Base-by-base conservation (phyloP, 2,329 filamentous ascomycete genomes). In the Cladophialophora chaetospira region DNA sequence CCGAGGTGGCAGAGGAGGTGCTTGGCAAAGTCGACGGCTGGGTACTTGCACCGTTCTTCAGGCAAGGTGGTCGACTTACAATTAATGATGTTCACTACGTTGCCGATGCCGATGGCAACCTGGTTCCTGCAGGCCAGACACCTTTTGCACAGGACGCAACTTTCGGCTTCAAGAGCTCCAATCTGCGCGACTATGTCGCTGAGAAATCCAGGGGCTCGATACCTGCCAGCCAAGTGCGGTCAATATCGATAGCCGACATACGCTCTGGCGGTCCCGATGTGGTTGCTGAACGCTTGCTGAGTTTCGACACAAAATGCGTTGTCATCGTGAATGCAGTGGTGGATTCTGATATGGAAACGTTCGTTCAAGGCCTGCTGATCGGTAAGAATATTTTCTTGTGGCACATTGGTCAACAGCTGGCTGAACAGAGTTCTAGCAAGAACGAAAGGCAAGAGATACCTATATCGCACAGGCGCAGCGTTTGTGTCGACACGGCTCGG, bases 71-170 rank as follows among this genome's bases (percentile, higher is more conserved):
- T 0, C 67, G 82, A 2, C 80, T 79, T 40, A 85, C 82, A 0
- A 81, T 84, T 11, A 66, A 78, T 25, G 78, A 85, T 64, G 74
- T 84, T 1, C 82, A 85, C 64, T 85, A 84, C 55, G 82, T 85
- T 5, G 75, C 76, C 1, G 81, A 84, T 33, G 8, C 29, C 42
- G 76, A 76, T 0, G 75, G 77, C 0, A 64, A 62, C 0, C 62
- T 82, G 2, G 75, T 82, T 0, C 80, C 82, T 0, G 80, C 81
- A 0, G 78, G 75, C 0, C 70, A 77, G 28, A 84, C 82, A 0
- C 81, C 79, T 0, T 84, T 85, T 56, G 82, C 82, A 0, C 75
- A 74, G 25, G 82, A 85, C 59, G 81, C 80, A 0, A 80, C 80
- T 0, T 85, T 85, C 64, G 81, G 82, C 0, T 84, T 82, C 59